These are phyloP conservation scores for Cladosporium sp. DNA, from an alignment of 2,329 filamentous ascomycete species.

Conservation along the genomic window DNA sequence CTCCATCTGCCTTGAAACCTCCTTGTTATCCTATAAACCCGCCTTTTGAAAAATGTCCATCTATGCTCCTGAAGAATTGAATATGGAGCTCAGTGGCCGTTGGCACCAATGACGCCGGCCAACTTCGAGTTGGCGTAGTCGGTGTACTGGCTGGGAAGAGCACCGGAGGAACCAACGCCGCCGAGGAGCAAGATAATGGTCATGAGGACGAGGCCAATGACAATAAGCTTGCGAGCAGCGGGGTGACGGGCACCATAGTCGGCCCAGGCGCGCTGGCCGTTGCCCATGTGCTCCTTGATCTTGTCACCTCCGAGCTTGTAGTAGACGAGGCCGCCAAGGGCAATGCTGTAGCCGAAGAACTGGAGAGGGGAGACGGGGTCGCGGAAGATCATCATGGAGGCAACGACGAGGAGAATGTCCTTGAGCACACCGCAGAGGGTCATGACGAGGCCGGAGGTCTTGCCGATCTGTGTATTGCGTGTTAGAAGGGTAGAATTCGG, in stretches of 20 bases:
- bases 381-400: constrained; percentile 77
- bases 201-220: constrained; percentile 62
- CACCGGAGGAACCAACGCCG: constrained; percentile 33
- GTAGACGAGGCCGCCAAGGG: constrained; percentile 73
- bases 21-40: not conserved
- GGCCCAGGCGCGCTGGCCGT: constrained; percentile 73
- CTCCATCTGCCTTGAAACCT: not conserved
- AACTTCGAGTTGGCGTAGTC: constrained; percentile 7
- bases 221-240: constrained; percentile 69
- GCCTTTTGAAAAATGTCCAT: not conserved
- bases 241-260: constrained; percentile 79
- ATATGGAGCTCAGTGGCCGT: not conserved
- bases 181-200: constrained; percentile 66
- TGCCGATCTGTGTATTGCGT: constrained; percentile 63
- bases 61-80: no score
- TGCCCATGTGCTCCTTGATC: constrained; percentile 71
- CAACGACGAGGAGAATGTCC: constrained; percentile 76
- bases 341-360: constrained; percentile 79
- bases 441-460: constrained; percentile 79
- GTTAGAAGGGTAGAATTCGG: not conserved
- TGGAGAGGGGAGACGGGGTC: constrained; percentile 71
- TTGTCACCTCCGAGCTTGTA: constrained; percentile 83
- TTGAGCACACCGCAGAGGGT: constrained; percentile 85
- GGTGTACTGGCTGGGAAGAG: constrained; percentile 17
- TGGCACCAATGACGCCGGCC: not conserved